These are phyloP conservation scores for Gloeopeniophorella convolvens DNA, from an alignment of 768 basidiomycete genomes.

Conservation along the genomic window DNA sequence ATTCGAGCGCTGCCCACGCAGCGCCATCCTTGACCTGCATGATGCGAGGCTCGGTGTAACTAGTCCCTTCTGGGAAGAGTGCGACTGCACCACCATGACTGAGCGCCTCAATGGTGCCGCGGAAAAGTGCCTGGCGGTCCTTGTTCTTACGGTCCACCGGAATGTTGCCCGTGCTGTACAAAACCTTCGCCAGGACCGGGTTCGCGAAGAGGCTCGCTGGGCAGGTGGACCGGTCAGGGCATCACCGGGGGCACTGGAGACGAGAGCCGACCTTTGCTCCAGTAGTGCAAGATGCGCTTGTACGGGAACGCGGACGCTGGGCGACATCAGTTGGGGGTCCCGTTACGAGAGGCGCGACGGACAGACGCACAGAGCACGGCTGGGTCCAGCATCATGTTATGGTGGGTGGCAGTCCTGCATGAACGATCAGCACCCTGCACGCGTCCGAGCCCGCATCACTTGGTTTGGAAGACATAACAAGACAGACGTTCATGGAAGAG, in stretches of 20 bases:
- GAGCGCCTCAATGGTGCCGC: slow-evolving; percentile 83
- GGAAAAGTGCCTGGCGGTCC: slow-evolving; percentile 84
- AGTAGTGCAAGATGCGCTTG: slow-evolving; percentile 75
- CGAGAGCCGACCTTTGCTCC: slow-evolving; percentile 75
- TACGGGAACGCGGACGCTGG: slow-evolving; percentile 80
- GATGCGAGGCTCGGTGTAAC: slow-evolving; percentile 89
- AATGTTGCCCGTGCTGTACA: slow-evolving; percentile 91
- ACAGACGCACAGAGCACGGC: slow-evolving; percentile 62
- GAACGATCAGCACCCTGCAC: slow-evolving; percentile 5
- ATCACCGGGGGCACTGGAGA: slow-evolving; percentile 16
- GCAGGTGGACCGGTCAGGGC: slow-evolving; percentile 5
- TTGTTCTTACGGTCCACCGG: slow-evolving; percentile 94
- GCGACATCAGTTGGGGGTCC: slow-evolving; percentile 21
- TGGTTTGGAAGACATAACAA: neutral
- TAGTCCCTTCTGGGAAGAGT: slow-evolving; percentile 90
- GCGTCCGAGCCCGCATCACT: neutral
- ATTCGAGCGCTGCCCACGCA: slow-evolving; percentile 93
- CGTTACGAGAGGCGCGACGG: slow-evolving; percentile 8
- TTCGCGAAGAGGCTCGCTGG: slow-evolving; percentile 72
- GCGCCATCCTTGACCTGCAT: slow-evolving; percentile 93
- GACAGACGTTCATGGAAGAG: neutral
- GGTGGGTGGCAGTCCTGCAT: slow-evolving; percentile 73
- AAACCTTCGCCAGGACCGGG: slow-evolving; percentile 62
- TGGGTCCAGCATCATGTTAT: slow-evolving; percentile 95
- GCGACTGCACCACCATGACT: slow-evolving; percentile 78